Evolutionary conservation across 1,284 basidiomycete genomes (phyloP), one percentile per base, ranked within the genome.

Genomic region (Pseudozyma tsukubaensis): DNA sequence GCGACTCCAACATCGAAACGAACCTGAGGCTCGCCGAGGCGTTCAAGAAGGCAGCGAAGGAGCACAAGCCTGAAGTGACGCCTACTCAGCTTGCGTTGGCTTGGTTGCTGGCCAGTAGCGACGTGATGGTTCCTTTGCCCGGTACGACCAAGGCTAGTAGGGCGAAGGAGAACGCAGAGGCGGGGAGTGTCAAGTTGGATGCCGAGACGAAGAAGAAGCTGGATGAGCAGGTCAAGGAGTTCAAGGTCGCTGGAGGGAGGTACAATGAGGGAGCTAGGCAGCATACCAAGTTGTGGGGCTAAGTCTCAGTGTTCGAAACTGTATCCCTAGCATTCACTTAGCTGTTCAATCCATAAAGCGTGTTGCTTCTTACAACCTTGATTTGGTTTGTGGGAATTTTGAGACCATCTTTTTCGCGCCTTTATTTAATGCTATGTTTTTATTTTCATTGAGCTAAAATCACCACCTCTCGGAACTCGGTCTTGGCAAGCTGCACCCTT

Each of bases 1-100:
- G 82, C 32, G 81, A 83, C 19, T 86, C 88, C 12, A 89, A 91
- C 79, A 89, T 91, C 76, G 87, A 87, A 0, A 88, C 88, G 54
- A 88, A 90, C 55, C 78, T 90, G n/a, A 82, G 86, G 16, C 80
- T 91, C 8, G 88, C 87, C 2, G 85, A 88, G 9, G 85, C 84
- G 32, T 79, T 91, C 14, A 78, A 85, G 40, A 29, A 40, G 9
- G 39, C 70, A 1, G 80, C 76, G 13, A 18, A 51, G 29, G 24
- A 71, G 40, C 68, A 60, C 14, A 39, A 53, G 10, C 66, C 71
- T 1, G 50, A 60, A 19, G 87, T 87, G 4, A 89, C 89, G 0
- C 63, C 89, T 0, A 87, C 88, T 0, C 90, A 91, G 80, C 85
- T 90, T 16, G 83, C 87, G 0, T 85, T 91, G 12, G 89, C 90